Conservation (phyloP, 495 filamentous ascomycete genomes). For the Aspergillus ellipticus region DNA sequence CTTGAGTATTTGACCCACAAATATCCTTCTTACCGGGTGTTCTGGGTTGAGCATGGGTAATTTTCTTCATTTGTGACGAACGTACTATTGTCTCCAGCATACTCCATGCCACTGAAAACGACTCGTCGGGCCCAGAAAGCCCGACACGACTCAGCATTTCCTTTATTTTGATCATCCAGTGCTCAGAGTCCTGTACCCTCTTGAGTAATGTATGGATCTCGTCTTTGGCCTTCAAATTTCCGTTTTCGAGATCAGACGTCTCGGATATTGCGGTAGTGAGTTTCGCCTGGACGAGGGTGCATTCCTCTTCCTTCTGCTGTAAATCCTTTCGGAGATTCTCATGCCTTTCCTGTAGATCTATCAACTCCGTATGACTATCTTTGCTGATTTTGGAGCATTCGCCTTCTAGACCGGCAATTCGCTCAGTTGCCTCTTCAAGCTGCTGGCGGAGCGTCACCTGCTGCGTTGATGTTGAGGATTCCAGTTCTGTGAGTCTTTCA, state of each 20-base stretch:
- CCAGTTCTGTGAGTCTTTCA: conserved; percentile 18
- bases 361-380: background rate
- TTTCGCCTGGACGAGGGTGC: conserved; percentile 7
- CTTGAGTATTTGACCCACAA: background rate
- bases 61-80: conserved; percentile 5
- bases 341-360: conserved; percentile 12
- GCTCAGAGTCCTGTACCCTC: conserved; percentile 28
- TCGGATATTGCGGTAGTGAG: conserved; percentile 15
- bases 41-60: background rate
- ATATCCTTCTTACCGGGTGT: background rate
- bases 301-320: conserved; percentile 17
- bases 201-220: conserved; percentile 24
- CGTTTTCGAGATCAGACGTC: conserved; percentile 16
- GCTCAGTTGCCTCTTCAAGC: conserved; percentile 23
- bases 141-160: conserved; percentile 14
- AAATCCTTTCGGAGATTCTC: conserved; percentile 5
- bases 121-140: conserved; percentile 8
- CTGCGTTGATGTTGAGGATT: conserved; percentile 15
- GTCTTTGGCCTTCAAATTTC: conserved; percentile 20
- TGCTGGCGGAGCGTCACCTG: conserved; percentile 18
- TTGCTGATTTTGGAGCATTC: conserved; percentile 6
- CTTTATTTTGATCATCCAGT: conserved; percentile 20
- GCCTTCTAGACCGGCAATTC: conserved; percentile 15
- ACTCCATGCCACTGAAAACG: conserved; percentile 16
- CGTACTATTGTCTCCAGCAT: conserved; percentile 17